Conservation (phyloP, 352 stramenopile genomes). For the Phytopythium aichiense region DNA sequence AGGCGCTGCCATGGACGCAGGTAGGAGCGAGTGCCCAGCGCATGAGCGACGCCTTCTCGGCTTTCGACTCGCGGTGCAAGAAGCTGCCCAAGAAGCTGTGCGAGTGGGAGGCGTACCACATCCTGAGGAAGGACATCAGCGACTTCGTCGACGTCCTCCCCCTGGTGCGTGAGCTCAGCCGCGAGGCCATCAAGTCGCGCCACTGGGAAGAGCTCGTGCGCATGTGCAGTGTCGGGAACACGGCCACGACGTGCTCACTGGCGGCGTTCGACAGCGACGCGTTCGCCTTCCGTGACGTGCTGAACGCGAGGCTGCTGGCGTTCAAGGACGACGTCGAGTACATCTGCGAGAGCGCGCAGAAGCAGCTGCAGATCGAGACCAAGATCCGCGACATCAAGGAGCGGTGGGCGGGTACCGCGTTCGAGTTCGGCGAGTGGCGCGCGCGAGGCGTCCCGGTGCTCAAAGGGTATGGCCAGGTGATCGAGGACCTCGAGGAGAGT, state of each 20-base stretch:
- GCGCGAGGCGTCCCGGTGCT: conserved; percentile 63
- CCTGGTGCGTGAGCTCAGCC: conserved; percentile 73
- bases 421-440: conserved; percentile 89
- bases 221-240: conserved; percentile 24
- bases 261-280: conserved; percentile 68
- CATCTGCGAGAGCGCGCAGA: conserved; percentile 89
- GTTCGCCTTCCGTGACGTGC: conserved; percentile 76
- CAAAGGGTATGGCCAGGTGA: conserved; percentile 73
- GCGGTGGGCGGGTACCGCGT: conserved; percentile 62
- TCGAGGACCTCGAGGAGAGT: conserved; percentile 89
- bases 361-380: conserved; percentile 87
- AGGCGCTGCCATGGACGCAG: conserved; percentile 54
- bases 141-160: conserved; percentile 86
- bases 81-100: conserved; percentile 82
- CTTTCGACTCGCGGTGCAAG: conserved; percentile 70
- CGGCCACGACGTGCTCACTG: conserved; percentile 6
- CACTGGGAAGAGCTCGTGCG: conserved; percentile 85
- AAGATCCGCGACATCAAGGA: conserved; percentile 89
- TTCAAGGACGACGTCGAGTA: conserved; percentile 84
- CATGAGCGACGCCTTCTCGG: conserved; percentile 63
- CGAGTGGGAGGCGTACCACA: conserved; percentile 84
- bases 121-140: conserved; percentile 70
- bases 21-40: conserved; percentile 43
- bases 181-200: conserved; percentile 81
- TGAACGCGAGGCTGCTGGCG: conserved; percentile 70